Percentiles rank a stretch among this genome's conserved stretches.
phyloP scores from a whole-genome alignment of 768 basidiomycete genomes.

The Boletus sensibilis region DNA sequence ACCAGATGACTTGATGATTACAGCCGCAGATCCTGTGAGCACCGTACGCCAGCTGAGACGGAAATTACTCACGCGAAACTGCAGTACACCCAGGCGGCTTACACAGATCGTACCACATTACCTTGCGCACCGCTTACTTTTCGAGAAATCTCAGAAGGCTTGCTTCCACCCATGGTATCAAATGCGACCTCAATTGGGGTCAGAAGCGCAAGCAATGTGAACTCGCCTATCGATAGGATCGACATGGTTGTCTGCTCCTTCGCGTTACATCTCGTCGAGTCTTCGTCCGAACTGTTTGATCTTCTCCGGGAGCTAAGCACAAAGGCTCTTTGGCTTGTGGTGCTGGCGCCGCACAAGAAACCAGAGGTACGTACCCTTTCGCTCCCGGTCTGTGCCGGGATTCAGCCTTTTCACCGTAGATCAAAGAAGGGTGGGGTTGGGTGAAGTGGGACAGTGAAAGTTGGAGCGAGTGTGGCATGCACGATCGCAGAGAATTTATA shows the following conservation, averaged over 20 bases:
- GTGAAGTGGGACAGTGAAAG: constrained; percentile 53
- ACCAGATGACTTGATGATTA: constrained; percentile 20
- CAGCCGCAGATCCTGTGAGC: constrained; percentile 30
- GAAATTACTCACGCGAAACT: constrained; percentile 11
- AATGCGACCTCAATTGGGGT: constrained; percentile 11
- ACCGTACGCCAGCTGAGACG: background rate
- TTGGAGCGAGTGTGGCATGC: constrained; percentile 45
- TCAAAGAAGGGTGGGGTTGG: constrained; percentile 70
- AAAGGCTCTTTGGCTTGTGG: constrained; percentile 61
- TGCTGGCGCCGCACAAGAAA: constrained; percentile 74
- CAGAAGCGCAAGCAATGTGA: background rate
- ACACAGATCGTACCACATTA: constrained; percentile 50
- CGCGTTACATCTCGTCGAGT: constrained; percentile 67
- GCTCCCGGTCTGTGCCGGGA: background rate
- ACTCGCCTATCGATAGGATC: constrained; percentile 23
- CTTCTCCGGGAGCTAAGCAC: constrained; percentile 64
- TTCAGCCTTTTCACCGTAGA: constrained; percentile 34
- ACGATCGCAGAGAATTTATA: constrained; percentile 42
- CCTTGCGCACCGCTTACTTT: constrained; percentile 61
- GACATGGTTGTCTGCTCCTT: constrained; percentile 76
- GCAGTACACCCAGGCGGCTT: constrained; percentile 63
- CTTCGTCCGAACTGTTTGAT: constrained; percentile 59
- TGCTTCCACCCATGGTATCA: constrained; percentile 38
- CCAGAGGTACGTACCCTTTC: constrained; percentile 53
- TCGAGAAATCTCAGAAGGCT: constrained; percentile 57